Base-by-base conservation (phyloP, 805 yeast species). In the Candida ulmi region DNA sequence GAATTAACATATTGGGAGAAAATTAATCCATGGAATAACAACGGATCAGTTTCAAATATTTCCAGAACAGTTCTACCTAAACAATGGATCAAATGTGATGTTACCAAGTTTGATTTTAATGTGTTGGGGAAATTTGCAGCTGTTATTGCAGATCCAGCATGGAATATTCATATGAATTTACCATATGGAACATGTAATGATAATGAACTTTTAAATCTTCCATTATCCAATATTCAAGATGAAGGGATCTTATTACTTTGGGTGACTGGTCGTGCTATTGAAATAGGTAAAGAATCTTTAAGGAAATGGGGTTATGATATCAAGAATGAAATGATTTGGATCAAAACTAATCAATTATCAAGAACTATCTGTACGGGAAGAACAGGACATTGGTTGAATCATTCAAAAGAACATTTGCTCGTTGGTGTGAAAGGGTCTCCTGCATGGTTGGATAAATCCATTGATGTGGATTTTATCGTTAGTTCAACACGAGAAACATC, bases 341-440 rank as follows among this genome's bases (percentile, higher is more conserved):
- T 88, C 43, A 90, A 90, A 59, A 78, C 93, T 5, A 90, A 90
- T 58, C 97, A 91, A 57, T 63, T 91, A 44, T 77, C 82, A 17
- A 68, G 95, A 44, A 90, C 96, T 0, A 88, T 90, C 32, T 88
- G 95, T 43, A 91, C 98, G 0, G 98, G 98, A 1, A 67, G 97
- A 47, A 90, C 98, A 0, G 98, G 98, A 0, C 98, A 90, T 58
- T 90, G 98, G 98, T 68, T 90, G 38, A 90, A 90, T 56, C 98
- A 90, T 61, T 84, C 96, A 0, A 90, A 90, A 52, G 98, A 90
- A 59, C 97, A 90, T 57, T 65, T 88, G 33, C 61, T 90, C 5
- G 84, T 91, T 8, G 98, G 96, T 25, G 54, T 83, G 19, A 90
- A 90, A 53, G 97, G 96, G 1, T 57, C 75, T 30, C 88, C 95